Evolutionary conservation across 257 asterid species (phyloP), one percentile per base, ranked within the genome.

Genomic region (Knoxia roxburghii): DNA sequence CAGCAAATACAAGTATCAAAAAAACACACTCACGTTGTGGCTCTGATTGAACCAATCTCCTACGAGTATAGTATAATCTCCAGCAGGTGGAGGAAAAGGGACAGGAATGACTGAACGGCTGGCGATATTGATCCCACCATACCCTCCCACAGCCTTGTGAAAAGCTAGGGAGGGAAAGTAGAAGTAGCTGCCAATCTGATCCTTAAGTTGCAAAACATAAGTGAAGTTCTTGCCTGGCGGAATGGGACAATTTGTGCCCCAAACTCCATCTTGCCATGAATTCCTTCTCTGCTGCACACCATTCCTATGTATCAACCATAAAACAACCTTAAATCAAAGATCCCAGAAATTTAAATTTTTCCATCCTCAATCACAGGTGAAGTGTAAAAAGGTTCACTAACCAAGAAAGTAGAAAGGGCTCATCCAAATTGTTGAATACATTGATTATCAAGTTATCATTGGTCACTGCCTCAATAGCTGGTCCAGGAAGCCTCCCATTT

Each of bases 181-280:
- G 68, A 64, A 49, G 72, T 64, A 79, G 60, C 80, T 75, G 23
- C 83, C 83, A 37, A 79, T 79, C 64, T 79, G 80, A 72, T 79
- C 83, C 30, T 79, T 79, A 43, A 79, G 76, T 61, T 79, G 83
- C 32, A 79, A 70, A 53, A 55, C 75, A 48, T 79, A 79, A 23
- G 83, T 79, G 74, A 72, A 79, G 73, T 79, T 79, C 18, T 61
- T 46, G 29, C 83, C 80, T 0, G 83, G 72, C 45, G 83, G 76
- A 57, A 79, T 79, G 7, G 83, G 80, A 45, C 83, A 75, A 6
- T 69, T 79, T 20, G 83, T 79, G 32, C 83, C 83, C 72, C 56
- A 79, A 4, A 79, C 83, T 64, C 83, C 83, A 40, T 79, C 80
- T 55, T 79, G 83, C 83, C 83, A 79, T 15, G 83, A 79, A 66